These are phyloP conservation scores for Suaeda aralocaspica DNA, from an alignment of 148 eudicot genomes.

Conservation along the genomic window DNA sequence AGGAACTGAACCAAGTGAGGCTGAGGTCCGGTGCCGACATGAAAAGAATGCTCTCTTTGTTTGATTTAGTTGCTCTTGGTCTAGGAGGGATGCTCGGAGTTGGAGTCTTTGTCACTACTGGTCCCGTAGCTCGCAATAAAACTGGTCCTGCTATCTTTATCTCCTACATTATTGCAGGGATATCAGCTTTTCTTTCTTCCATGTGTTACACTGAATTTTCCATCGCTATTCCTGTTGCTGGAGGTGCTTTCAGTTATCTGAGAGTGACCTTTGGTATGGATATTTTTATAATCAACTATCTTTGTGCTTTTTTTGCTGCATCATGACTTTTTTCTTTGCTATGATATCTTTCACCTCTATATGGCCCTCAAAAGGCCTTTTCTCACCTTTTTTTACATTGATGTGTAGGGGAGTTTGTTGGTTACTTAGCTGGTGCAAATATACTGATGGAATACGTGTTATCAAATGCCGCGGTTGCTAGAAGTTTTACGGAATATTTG, in stretches of 20 bases:
- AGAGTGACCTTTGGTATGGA: slow-evolving; percentile 76
- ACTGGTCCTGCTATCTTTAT: slow-evolving; percentile 71
- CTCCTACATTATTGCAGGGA: slow-evolving; percentile 63
- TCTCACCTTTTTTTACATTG: neutral
- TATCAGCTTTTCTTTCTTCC: slow-evolving; percentile 70
- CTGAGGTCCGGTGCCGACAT: slow-evolving; percentile 83
- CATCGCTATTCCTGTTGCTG: slow-evolving; percentile 69
- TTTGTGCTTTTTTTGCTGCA: neutral
- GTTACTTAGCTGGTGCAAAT: slow-evolving; percentile 78
- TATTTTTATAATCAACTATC: neutral
- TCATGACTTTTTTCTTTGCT: neutral
- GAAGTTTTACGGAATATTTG: slow-evolving; percentile 77
- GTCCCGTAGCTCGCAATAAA: slow-evolving; percentile 42
- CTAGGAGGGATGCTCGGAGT: slow-evolving; percentile 87
- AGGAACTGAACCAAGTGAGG: slow-evolving; percentile 69
- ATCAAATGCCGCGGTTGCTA: slow-evolving; percentile 80
- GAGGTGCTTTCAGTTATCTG: slow-evolving; percentile 79
- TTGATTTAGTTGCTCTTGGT: slow-evolving; percentile 67
- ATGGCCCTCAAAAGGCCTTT: neutral
- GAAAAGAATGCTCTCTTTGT: slow-evolving; percentile 65
- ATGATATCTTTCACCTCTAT: neutral
- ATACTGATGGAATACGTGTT: slow-evolving; percentile 77
- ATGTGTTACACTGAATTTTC: slow-evolving; percentile 81
- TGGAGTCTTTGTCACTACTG: slow-evolving; percentile 80
- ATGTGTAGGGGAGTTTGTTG: slow-evolving; percentile 71